Evolutionary conservation across 2,329 filamentous ascomycete genomes (phyloP).

Genomic region (Nothophoma quercina): DNA sequence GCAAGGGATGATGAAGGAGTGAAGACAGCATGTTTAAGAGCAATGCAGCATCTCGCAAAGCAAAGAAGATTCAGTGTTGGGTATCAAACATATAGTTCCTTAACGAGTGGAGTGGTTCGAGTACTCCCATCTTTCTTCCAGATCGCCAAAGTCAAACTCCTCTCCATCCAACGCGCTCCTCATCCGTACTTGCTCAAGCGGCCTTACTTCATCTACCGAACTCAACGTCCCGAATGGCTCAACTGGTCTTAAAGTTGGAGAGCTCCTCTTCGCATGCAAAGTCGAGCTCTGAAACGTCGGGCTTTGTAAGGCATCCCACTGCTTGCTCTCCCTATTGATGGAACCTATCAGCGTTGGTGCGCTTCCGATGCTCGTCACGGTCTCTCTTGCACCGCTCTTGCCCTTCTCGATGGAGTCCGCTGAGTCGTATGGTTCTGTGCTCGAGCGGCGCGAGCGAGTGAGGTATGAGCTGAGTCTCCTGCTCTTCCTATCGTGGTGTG

Average conservation of each 20-base stretch:
- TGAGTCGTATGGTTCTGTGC: conserved; percentile 38
- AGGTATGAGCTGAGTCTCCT: conserved; percentile 33
- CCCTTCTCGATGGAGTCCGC: conserved; percentile 44
- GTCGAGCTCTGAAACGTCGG: too few species aligned
- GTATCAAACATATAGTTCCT: background rate
- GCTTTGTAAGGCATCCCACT: too few species aligned
- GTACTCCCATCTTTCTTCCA: conserved; percentile 4
- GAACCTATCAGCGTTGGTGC: conserved; percentile 39
- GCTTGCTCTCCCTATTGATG: conserved; percentile 18
- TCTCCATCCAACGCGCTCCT: conserved; percentile 19
- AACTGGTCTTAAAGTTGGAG: conserved; percentile 23
- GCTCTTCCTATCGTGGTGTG: conserved; percentile 16
- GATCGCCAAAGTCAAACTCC: conserved; percentile 7
- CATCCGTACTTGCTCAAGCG: conserved; percentile 33
- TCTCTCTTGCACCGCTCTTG: conserved; percentile 42
- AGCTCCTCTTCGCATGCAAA: conserved; percentile 14
- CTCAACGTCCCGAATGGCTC: conserved; percentile 19
- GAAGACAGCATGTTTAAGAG: background rate
- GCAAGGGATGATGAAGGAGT: too few species aligned
- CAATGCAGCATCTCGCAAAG: too few species aligned
- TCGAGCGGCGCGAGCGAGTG: conserved; percentile 39
- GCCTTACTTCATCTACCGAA: conserved; percentile 33
- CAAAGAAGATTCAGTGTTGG: too few species aligned
- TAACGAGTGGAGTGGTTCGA: background rate
- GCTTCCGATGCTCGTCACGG: conserved; percentile 43